phyloP scores from a whole-genome alignment of 768 basidiomycete genomes.

The Phanerodontia chrysosporium region DNA sequence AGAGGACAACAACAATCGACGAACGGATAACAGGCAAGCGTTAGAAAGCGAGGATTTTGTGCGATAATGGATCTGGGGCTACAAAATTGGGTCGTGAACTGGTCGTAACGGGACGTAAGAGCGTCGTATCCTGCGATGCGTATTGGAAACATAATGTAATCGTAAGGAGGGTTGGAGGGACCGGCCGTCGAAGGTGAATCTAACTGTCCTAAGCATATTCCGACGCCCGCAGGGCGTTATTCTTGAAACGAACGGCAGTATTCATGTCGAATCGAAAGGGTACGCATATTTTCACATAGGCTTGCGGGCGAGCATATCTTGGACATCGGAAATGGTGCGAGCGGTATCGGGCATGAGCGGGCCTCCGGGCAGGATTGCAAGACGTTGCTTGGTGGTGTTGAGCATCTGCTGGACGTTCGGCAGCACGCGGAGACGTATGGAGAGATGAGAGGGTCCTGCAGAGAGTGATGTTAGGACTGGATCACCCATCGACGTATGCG shows the following conservation, averaged over 20 bases:
- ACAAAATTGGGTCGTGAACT: background rate
- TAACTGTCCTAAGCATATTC: background rate
- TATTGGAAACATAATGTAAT: background rate
- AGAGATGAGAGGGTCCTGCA: constrained; percentile 73
- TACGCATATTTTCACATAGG: constrained; percentile 12
- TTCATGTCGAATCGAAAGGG: background rate
- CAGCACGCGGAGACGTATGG: constrained; percentile 80
- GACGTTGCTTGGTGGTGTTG: constrained; percentile 75
- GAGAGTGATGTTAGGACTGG: constrained; percentile 12
- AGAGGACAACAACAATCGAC: background rate
- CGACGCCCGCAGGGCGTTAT: constrained; percentile 1
- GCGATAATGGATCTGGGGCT: background rate
- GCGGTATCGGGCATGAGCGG: constrained; percentile 59
- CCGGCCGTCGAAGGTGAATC: background rate
- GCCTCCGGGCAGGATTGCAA: constrained; percentile 72
- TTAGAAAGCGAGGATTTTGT: background rate
- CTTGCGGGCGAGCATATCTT: constrained; percentile 60
- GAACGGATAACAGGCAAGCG: background rate
- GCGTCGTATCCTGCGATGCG: constrained; percentile 1
- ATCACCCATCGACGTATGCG: too few relatives aligned
- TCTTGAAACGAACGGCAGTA: background rate
- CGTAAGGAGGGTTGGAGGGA: constrained; percentile 6
- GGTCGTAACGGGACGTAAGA: background rate
- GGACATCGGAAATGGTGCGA: constrained; percentile 68
- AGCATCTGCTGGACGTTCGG: constrained; percentile 75